Evolutionary conservation across 306 rosid species (phyloP).

Genomic region (Cucurbita pepo): DNA sequence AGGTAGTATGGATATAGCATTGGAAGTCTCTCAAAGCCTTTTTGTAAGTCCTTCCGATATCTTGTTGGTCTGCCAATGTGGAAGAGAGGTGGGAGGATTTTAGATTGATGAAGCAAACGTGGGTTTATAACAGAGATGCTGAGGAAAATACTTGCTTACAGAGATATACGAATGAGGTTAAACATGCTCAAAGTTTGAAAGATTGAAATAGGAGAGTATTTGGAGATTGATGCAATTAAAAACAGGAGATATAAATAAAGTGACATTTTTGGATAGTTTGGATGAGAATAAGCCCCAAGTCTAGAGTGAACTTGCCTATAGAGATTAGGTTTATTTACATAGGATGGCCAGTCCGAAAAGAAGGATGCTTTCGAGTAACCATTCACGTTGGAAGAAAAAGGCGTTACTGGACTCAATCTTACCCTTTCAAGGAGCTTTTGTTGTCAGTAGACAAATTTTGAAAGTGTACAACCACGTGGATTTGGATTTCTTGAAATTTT

Average conservation of each 20-base stretch:
- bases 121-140: background rate
- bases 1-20: background rate
- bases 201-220: background rate
- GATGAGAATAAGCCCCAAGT: background rate
- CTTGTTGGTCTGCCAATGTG: background rate
- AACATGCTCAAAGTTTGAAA: background rate
- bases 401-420: background rate
- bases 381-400: background rate
- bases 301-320: background rate
- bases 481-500: too few species aligned
- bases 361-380: background rate
- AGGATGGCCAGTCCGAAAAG: background rate
- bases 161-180: too few species aligned
- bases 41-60: background rate
- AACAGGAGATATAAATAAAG: background rate
- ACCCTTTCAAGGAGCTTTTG: background rate
- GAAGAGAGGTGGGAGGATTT: background rate
- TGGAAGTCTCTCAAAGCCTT: background rate
- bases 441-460: background rate
- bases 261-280: background rate
- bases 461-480: too few species aligned
- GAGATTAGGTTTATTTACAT: background rate
- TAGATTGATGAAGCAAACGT: background rate
- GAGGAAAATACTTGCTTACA: background rate
- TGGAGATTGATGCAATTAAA: background rate